These are phyloP conservation scores for Eucalyptus grandis DNA, from an alignment of 345 rosid genomes.

Conservation along the genomic window DNA sequence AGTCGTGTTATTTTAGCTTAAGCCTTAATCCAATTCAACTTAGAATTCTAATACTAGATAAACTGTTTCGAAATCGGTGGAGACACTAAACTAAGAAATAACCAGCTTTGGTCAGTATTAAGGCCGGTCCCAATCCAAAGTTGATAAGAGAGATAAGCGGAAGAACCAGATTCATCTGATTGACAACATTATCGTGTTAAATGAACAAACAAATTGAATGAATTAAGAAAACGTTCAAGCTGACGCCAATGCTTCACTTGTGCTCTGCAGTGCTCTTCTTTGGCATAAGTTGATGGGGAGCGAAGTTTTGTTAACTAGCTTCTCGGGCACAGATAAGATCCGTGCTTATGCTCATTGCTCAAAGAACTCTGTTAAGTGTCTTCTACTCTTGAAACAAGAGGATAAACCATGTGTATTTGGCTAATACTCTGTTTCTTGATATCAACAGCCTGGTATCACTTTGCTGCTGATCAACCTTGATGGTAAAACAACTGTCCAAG, in stretches of 20 bases:
- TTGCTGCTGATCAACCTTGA: constrained; percentile 41
- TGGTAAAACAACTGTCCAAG: constrained; percentile 6
- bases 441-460: constrained; percentile 27
- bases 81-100: neutral
- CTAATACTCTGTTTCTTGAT: neutral
- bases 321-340: constrained; percentile 12
- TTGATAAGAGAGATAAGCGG: neutral
- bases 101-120: neutral
- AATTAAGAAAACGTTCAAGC: neutral
- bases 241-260: neutral
- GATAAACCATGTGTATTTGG: neutral
- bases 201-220: neutral
- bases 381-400: neutral
- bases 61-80: neutral
- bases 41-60: neutral
- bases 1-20: neutral
- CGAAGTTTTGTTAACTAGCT: constrained; percentile 5
- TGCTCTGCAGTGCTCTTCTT: constrained; percentile 27
- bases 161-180: neutral
- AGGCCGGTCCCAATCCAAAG: neutral
- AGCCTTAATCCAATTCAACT: neutral
- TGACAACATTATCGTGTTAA: neutral
- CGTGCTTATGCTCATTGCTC: constrained; percentile 33
- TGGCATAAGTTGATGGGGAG: constrained; percentile 44
- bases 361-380: constrained; percentile 1